These are phyloP conservation scores for Coemansia sp. DNA, from an alignment of 192 early-diverging fungal species.

Conservation along the genomic window DNA sequence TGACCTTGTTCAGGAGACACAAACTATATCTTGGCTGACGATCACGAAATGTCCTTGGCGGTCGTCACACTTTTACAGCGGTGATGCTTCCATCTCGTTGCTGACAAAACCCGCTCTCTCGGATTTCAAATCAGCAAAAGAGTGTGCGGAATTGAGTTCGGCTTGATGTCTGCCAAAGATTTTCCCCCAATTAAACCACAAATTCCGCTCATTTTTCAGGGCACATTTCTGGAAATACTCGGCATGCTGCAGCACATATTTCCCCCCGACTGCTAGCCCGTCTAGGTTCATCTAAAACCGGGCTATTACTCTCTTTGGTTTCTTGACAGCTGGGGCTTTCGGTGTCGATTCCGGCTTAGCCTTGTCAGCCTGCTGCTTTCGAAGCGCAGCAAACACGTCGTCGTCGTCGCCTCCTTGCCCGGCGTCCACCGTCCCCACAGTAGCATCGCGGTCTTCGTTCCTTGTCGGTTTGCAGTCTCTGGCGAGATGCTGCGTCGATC, in stretches of 20 bases:
- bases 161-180: no score
- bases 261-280: background rate
- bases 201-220: background rate
- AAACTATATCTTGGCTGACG: no score
- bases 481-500: conserved; percentile 80
- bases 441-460: conserved; percentile 24
- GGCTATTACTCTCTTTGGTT: conserved; percentile 23
- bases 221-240: no score
- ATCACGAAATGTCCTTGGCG: no score
- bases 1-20: no score
- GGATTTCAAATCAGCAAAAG: no score
- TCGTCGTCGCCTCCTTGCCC: conserved; percentile 95
- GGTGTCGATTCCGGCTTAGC: conserved; percentile 5
- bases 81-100: background rate
- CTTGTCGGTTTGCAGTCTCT: conserved; percentile 76
- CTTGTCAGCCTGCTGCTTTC: conserved; percentile 34
- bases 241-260: no score
- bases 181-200: no score
- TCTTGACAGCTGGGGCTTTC: conserved; percentile 7
- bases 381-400: conserved; percentile 57
- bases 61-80: background rate
- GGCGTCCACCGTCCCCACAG: conserved; percentile 73
- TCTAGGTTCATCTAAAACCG: conserved; percentile 7
- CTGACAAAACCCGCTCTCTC: no score
- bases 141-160: no score